Base-by-base conservation (phyloP, 805 yeast genomes). In the Teunomyces cretensis region DNA sequence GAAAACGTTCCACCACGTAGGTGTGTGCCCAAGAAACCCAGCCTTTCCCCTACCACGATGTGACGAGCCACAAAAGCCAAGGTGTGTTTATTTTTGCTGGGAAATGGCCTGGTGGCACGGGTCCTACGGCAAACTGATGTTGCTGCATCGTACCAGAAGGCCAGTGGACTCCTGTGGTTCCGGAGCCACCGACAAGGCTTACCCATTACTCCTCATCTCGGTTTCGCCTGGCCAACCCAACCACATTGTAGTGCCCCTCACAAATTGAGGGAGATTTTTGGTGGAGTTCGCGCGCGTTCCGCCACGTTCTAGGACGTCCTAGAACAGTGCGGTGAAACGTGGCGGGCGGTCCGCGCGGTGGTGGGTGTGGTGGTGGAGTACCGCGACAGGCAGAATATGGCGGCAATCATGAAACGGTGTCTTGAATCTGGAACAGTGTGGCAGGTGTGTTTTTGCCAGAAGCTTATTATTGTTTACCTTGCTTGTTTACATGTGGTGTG, bases 1-100 rank as follows among this genome's bases (percentile, higher is more conserved):
- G 13, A 35, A 35, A 35, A 17, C 15, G 24, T 35, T 14, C 38
- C 38, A 22, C 38, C 38, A 35, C 38, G 16, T 22, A 35, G 5
- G n/a, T 35, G 22, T 8, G 38, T 13, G 17, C 12, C 14, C 15
- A 31, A 22, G 22, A 17, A 24, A 19, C 22, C 28, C 38, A 17
- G 26, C 11, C 33, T 9, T 22, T 9, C 16, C n/a, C 26, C n/a
- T 22, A 22, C 38, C 28, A 35, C 28, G 28, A 22, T 35, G 28
- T 6, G 26, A 24, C 22, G 28, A 35, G 38, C 38, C 38, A 35
- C 28, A 22, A 12, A 4, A 16, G 22, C 22, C 22, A 19, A 19
- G 22, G 22, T 19, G 22, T 19, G 22, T 19, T n/a, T n/a, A 19
- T 19, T 19, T 19, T 3, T 19, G n/a, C 22, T 19, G 22, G 22